A percentile compares a stretch with the other conserved stretches of the same genome.
These are phyloP conservation scores for Marasmius oreades DNA, from an alignment of 1,284 basidiomycete species.

Conservation along the genomic window DNA sequence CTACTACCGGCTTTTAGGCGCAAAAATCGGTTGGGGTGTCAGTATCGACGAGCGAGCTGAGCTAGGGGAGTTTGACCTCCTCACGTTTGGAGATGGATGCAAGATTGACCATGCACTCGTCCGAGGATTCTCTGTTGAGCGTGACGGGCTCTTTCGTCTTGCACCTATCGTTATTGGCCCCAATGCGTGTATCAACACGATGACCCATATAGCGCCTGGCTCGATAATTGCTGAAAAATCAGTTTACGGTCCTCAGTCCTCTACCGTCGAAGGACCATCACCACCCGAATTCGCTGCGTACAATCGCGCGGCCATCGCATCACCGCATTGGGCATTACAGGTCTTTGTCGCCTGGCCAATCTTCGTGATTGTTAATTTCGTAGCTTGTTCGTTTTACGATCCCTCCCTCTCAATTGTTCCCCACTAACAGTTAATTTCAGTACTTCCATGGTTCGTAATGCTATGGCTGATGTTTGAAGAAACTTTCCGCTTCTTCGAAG, in stretches of 20 bases:
- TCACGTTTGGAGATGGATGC: slow-evolving; percentile 38
- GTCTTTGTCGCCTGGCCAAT: slow-evolving; percentile 36
- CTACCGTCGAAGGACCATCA: slow-evolving; percentile 35
- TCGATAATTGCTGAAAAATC: slow-evolving; percentile 30
- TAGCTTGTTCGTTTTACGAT: slow-evolving; percentile 15
- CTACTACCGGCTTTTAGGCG: slow-evolving; percentile 42
- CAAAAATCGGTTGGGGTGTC: slow-evolving; percentile 37
- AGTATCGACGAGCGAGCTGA: slow-evolving; percentile 31
- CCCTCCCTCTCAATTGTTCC: neutral
- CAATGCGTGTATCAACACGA: slow-evolving; percentile 38
- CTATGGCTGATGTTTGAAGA: slow-evolving; percentile 35
- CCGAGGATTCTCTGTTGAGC: slow-evolving; percentile 43
- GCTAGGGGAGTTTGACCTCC: slow-evolving; percentile 39
- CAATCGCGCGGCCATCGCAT: slow-evolving; percentile 30
- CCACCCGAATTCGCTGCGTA: slow-evolving; percentile 33
- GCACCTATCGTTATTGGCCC: slow-evolving; percentile 35
- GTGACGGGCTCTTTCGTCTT: slow-evolving; percentile 39
- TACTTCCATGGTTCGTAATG: slow-evolving; percentile 38
- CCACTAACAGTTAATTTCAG: slow-evolving; percentile 15
- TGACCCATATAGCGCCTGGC: slow-evolving; percentile 40
- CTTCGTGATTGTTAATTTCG: slow-evolving; percentile 27
- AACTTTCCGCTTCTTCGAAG: slow-evolving; percentile 20
- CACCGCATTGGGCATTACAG: slow-evolving; percentile 31
- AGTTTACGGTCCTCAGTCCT: slow-evolving; percentile 43
- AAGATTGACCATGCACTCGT: slow-evolving; percentile 35